Conservation (phyloP, 2,329 filamentous ascomycete genomes). For the Cercospora canescens region DNA sequence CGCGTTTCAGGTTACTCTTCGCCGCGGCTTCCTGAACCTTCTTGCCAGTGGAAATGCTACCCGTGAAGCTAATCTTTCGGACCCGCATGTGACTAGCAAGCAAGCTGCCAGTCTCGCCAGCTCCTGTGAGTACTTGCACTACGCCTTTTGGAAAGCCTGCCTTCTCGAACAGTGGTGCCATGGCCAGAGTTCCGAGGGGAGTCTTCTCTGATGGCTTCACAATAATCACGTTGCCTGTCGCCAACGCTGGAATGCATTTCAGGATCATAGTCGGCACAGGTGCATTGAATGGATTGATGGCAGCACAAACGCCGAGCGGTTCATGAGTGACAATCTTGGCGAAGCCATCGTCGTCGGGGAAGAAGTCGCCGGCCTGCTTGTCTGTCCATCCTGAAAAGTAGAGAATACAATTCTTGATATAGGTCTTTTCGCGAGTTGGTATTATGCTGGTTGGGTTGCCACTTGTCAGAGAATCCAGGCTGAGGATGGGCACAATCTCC, state of each 20-base stretch:
- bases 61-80: slow-evolving; percentile 64
- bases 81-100: slow-evolving; percentile 60
- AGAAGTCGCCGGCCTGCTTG: slow-evolving; percentile 18
- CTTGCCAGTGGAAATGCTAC: slow-evolving; percentile 60
- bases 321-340: slow-evolving; percentile 17
- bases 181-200: slow-evolving; percentile 58
- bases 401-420: slow-evolving; percentile 21
- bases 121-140: slow-evolving; percentile 59
- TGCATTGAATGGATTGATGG: slow-evolving; percentile 41
- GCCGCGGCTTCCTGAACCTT: slow-evolving; percentile 57
- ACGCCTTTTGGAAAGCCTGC: slow-evolving; percentile 62
- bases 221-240: slow-evolving; percentile 47
- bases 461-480: slow-evolving; percentile 36
- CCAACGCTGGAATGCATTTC: slow-evolving; percentile 58
- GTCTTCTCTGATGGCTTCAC: slow-evolving; percentile 51
- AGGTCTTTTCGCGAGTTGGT: slow-evolving; percentile 17
- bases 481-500: slow-evolving; percentile 24
- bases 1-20: slow-evolving; percentile 57
- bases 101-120: slow-evolving; percentile 59
- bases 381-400: slow-evolving; percentile 20
- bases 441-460: slow-evolving; percentile 15
- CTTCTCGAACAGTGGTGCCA: slow-evolving; percentile 55
- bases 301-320: slow-evolving; percentile 20
- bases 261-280: slow-evolving; percentile 53
- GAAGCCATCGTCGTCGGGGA: slow-evolving; percentile 40